Evolutionary conservation across 768 basidiomycete genomes (phyloP).

Genomic region (Arthromyces matolae): DNA sequence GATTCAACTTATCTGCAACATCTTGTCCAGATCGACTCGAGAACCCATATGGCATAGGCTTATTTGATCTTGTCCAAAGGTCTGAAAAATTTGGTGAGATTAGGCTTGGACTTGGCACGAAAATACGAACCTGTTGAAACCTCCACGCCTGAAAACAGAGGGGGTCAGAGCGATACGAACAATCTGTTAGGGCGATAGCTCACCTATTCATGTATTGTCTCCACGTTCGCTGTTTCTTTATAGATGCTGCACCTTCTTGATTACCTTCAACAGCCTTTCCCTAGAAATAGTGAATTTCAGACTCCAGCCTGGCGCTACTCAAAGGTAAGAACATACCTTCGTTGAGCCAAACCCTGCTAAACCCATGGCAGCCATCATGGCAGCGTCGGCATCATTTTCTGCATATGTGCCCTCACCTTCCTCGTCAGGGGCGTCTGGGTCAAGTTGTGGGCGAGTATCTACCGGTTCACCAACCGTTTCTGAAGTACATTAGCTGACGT

Average conservation of each 20-base stretch:
- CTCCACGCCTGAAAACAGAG: slow-evolving; percentile 57
- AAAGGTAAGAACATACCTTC: slow-evolving; percentile 51
- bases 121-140: slow-evolving; percentile 68
- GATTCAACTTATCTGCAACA: slow-evolving; percentile 16
- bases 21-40: background rate
- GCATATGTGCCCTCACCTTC: slow-evolving; percentile 53
- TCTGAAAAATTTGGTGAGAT: slow-evolving; percentile 44
- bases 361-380: slow-evolving; percentile 91
- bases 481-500: background rate
- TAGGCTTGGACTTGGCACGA: slow-evolving; percentile 1
- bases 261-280: slow-evolving; percentile 81
- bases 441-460: slow-evolving; percentile 30
- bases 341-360: slow-evolving; percentile 83
- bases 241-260: slow-evolving; percentile 61
- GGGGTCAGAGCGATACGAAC: slow-evolving; percentile 5
- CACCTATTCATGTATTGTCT: slow-evolving; percentile 98
- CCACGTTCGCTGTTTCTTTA: slow-evolving; percentile 89
- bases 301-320: background rate
- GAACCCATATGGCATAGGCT: background rate
- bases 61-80: slow-evolving; percentile 95
- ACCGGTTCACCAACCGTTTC: slow-evolving; percentile 6
- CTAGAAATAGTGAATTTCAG: slow-evolving; percentile 33
- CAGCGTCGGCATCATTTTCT: slow-evolving; percentile 63
- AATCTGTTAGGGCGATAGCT: slow-evolving; percentile 14
- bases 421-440: slow-evolving; percentile 40